phyloP scores from a whole-genome alignment of 1,139 yeast species.

The Zygoascus sp. region DNA sequence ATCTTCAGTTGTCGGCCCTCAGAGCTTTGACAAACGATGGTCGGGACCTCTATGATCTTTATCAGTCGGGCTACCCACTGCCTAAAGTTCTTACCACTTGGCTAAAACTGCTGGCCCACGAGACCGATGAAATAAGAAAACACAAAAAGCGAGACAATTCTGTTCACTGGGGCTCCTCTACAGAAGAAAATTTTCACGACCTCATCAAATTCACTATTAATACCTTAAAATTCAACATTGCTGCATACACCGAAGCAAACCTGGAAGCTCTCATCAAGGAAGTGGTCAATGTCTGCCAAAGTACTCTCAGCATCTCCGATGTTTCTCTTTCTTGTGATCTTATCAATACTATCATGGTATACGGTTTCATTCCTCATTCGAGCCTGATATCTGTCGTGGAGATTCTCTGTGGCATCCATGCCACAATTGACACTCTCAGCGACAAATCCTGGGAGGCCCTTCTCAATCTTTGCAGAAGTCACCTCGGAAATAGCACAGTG shows the following conservation, averaged over 20 bases:
- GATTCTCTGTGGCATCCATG: conserved; percentile 48
- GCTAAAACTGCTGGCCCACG: conserved; percentile 35
- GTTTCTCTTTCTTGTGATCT: conserved; percentile 44
- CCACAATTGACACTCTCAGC: conserved; percentile 39
- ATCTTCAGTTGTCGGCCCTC: conserved; percentile 51
- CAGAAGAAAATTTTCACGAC: conserved; percentile 32
- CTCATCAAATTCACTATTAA: conserved; percentile 41
- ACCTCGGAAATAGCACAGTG: conserved; percentile 37
- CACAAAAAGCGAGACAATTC: conserved; percentile 31
- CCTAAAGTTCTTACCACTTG: conserved; percentile 39
- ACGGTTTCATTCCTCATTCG: conserved; percentile 46
- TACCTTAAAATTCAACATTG: conserved; percentile 48
- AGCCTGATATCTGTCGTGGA: conserved; percentile 41
- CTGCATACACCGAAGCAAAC: conserved; percentile 42
- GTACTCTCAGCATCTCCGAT: conserved; percentile 42
- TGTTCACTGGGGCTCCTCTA: conserved; percentile 31
- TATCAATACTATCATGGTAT: conserved; percentile 45
- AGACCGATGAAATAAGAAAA: conserved; percentile 29
- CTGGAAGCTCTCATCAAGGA: conserved; percentile 37
- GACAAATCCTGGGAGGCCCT: conserved; percentile 41
- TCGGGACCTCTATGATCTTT: conserved; percentile 52
- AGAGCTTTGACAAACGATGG: conserved; percentile 56
- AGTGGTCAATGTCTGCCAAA: conserved; percentile 41
- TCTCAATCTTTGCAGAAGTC: conserved; percentile 36
- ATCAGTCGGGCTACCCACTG: conserved; percentile 45